Conservation (phyloP, 2,329 filamentous ascomycete genomes). For the Fusarium napiforme region DNA sequence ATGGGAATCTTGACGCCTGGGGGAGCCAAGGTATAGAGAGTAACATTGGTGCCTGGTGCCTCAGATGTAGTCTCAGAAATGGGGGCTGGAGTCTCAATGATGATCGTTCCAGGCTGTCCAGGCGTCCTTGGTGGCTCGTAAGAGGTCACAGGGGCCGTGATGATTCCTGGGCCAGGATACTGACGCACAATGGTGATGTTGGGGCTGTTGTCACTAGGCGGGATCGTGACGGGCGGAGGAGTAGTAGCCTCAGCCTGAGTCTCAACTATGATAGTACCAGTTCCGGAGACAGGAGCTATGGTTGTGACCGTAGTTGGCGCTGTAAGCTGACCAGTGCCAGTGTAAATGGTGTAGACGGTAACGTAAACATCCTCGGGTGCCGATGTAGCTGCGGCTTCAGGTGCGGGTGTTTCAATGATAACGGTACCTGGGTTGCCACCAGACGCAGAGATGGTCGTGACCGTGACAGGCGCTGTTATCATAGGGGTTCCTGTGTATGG, state of each 20-base stretch:
- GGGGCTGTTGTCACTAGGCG: slow-evolving; percentile 15
- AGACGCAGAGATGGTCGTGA: slow-evolving; percentile 16
- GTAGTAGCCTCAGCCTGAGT: slow-evolving; percentile 12
- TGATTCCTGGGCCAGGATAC: slow-evolving; percentile 20
- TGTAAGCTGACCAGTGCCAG: slow-evolving; percentile 14
- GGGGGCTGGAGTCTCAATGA: slow-evolving; percentile 26
- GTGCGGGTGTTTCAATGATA: slow-evolving; percentile 26
- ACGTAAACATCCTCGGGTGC: slow-evolving; percentile 8
- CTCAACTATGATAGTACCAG: slow-evolving; percentile 30
- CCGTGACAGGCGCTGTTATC: slow-evolving; percentile 20
- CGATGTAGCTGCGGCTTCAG: background rate
- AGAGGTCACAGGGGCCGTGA: slow-evolving; percentile 23
- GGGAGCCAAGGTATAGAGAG: slow-evolving; percentile 22
- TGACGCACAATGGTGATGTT: slow-evolving; percentile 25
- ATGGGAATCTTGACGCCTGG: slow-evolving; percentile 2
- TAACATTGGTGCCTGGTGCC: slow-evolving; percentile 11
- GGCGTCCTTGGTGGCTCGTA: slow-evolving; percentile 19
- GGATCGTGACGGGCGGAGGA: slow-evolving; percentile 14
- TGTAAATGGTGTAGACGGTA: slow-evolving; percentile 23
- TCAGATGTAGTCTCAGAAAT: background rate
- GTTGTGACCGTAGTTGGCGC: slow-evolving; percentile 18
- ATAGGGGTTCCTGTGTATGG: slow-evolving; percentile 25
- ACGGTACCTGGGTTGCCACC: slow-evolving; percentile 26
- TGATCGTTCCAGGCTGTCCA: slow-evolving; percentile 22
- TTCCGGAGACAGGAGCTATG: slow-evolving; percentile 23